phyloP scores from a whole-genome alignment of 257 asterid genomes.

The Anisodus acutangulus region DNA sequence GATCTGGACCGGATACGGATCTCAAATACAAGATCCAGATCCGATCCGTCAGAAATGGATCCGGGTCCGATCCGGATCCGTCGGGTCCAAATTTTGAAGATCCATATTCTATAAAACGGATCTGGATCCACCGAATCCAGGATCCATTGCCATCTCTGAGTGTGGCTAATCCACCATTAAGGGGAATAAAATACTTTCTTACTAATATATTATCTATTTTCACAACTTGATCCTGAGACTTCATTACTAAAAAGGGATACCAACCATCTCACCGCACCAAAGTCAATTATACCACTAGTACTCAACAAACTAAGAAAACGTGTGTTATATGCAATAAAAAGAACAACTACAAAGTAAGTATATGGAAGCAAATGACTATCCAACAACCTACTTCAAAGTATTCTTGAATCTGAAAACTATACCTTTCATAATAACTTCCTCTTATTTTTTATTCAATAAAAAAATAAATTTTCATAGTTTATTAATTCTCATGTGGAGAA shows the following conservation, averaged over 20 bases:
- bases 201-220: background rate
- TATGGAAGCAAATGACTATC: background rate
- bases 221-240: too few species aligned
- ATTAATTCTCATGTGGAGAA: background rate
- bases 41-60: too few species aligned
- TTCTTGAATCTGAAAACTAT: background rate
- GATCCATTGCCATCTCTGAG: too few species aligned
- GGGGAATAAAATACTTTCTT: background rate
- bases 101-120: too few species aligned
- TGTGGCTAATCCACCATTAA: background rate
- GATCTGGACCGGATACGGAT: too few species aligned
- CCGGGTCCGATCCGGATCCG: too few species aligned
- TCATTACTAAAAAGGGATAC: too few species aligned
- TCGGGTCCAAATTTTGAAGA: too few species aligned
- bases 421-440: background rate
- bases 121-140: too few species aligned
- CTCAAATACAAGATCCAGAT: too few species aligned
- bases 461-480: background rate
- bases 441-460: background rate
- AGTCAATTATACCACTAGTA: too few species aligned
- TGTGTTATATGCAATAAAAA: background rate
- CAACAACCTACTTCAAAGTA: background rate
- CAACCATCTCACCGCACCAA: too few species aligned
- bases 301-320: background rate
- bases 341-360: background rate